A percentile compares a stretch with the other conserved stretches of the same genome.
These are phyloP conservation scores for Paecilomyces variotii DNA, from an alignment of 2,329 filamentous ascomycete species.

Conservation along the genomic window DNA sequence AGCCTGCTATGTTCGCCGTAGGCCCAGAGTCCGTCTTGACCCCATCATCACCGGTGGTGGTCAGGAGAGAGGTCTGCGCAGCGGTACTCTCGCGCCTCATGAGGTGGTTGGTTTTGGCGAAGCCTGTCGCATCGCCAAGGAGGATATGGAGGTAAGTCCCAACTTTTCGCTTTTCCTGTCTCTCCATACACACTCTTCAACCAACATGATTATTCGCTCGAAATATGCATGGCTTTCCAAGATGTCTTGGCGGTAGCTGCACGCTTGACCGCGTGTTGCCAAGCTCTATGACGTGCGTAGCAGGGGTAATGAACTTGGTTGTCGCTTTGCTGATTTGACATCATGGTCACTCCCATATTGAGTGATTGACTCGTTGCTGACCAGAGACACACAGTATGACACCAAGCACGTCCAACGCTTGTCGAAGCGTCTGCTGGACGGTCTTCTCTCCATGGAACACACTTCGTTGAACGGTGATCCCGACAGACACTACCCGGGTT, in stretches of 20 bases:
- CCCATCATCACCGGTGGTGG: slow-evolving; percentile 95
- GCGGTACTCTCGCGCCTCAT: slow-evolving; percentile 84
- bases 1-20: slow-evolving; percentile 87
- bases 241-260: slow-evolving; percentile 51
- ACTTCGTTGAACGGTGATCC: slow-evolving; percentile 84
- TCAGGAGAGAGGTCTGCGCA: slow-evolving; percentile 89
- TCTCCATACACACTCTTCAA: slow-evolving; percentile 6
- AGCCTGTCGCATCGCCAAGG: slow-evolving; percentile 81
- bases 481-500: slow-evolving; percentile 81
- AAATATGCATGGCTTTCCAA: slow-evolving; percentile 89
- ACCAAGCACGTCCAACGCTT: slow-evolving; percentile 72
- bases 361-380: slow-evolving; percentile 13
- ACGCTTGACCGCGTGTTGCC: slow-evolving; percentile 24
- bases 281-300: slow-evolving; percentile 54
- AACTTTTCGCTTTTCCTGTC: slow-evolving; percentile 8
- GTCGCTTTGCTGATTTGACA: slow-evolving; percentile 17
- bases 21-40: slow-evolving; percentile 87
- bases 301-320: slow-evolving; percentile 54
- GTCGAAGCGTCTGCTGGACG: slow-evolving; percentile 74
- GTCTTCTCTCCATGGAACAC: slow-evolving; percentile 83
- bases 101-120: slow-evolving; percentile 90
- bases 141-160: slow-evolving; percentile 77
- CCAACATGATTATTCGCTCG: slow-evolving; percentile 69
- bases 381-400: slow-evolving; percentile 65
- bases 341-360: slow-evolving; percentile 4